Conservation (phyloP, 129 eudicot genomes). For the Sambucus nigra region DNA sequence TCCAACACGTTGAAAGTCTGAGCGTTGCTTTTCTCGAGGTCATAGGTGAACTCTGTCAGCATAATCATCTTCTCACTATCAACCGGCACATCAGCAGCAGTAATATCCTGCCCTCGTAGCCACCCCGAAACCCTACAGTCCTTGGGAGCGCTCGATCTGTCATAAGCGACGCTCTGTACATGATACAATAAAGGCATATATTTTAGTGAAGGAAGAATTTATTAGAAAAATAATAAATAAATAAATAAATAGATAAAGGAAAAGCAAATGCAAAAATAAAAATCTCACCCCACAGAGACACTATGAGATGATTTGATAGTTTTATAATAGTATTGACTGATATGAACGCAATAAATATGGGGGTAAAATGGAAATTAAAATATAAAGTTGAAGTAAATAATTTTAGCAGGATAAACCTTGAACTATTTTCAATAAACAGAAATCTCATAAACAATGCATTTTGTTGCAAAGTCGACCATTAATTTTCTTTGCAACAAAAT, state of each 20-base stretch:
- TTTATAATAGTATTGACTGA: too few relatives aligned
- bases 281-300: too few relatives aligned
- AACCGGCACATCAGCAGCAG: slow-evolving; percentile 12
- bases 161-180: slow-evolving; percentile 88
- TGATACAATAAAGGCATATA: background rate
- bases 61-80: slow-evolving; percentile 34
- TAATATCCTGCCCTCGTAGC: slow-evolving; percentile 24
- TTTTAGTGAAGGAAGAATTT: background rate
- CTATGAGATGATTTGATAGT: too few relatives aligned
- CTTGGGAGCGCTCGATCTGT: slow-evolving; percentile 91
- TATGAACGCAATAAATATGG: too few relatives aligned
- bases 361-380: too few relatives aligned
- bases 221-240: background rate
- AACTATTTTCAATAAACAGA: too few relatives aligned
- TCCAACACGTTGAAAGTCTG: slow-evolving; percentile 56
- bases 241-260: background rate
- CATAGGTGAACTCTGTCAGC: slow-evolving; percentile 66
- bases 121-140: slow-evolving; percentile 71
- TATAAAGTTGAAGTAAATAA: too few relatives aligned
- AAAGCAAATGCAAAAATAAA: background rate
- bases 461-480: too few relatives aligned
- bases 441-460: too few relatives aligned
- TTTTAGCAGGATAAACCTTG: too few relatives aligned
- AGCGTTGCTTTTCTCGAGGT: slow-evolving; percentile 74
- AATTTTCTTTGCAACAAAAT: too few relatives aligned